Evolutionary conservation across 345 rosid genomes (phyloP), one percentile per base, ranked within the genome.

Genomic region (Gossypium longicalyx): DNA sequence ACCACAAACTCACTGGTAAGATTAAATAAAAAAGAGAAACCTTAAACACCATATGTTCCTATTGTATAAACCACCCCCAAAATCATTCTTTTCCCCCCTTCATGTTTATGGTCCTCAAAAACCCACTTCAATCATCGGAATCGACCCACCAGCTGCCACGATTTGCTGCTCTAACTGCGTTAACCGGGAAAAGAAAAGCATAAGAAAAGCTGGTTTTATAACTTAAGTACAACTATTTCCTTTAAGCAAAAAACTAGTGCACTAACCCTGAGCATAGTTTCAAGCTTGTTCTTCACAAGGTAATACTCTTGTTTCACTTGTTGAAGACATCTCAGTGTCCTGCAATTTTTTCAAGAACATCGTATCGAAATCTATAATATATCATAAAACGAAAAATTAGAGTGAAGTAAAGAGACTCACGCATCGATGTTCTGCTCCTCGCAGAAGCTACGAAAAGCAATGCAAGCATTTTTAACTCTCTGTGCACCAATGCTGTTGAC

Each of bases 101-200:
- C 67, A 51, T 45, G 9, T 67, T 57, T 7, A 67, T 17, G 48
- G 58, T 49, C 71, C 80, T 81, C 41, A 90, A 76, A 84, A 90
- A 57, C 83, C 80, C 62, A 85, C 53, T 57, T 92, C 94, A 69
- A 74, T 76, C 45, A 64, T 61, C 1, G 97, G 93, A 80, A 88
- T 79, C 38, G 93, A 76, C 78, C 97, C 96, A 67, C 99, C 98
- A 71, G 91, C 93, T 15, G 96, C 93, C 82, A 88, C 87, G 72
- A 94, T 87, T 79, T 94, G 96, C 76, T 89, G 93, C 90, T 94
- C 97, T 85, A 92, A 70, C 99, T 94, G 88, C 82, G 77, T 71
- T 38, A 38, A 71, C 60, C 52, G 4, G 15, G 22, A 13, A 15
- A 38, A 11, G 19, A 19, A 45, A 47, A 4, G 41, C 12, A 67